Conservation (phyloP, 2,329 filamentous ascomycete genomes). For the Botrytis cinerea region DNA sequence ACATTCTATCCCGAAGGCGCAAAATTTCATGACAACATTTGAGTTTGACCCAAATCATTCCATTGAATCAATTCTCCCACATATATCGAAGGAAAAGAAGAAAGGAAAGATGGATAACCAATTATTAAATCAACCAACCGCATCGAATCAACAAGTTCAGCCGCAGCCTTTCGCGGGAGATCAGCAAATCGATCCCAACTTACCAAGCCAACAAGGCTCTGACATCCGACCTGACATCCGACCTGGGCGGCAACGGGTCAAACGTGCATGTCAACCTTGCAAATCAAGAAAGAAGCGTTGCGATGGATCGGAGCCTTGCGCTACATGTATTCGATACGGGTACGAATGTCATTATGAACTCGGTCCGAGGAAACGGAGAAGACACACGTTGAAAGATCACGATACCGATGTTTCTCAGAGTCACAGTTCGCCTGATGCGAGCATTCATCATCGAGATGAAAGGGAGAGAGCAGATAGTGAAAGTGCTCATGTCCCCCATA, state of each 20-base stretch:
- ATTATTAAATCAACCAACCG: neutral
- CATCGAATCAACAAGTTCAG: neutral
- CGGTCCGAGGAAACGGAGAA: constrained; percentile 19
- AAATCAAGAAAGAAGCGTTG: constrained; percentile 25
- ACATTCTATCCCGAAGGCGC: neutral
- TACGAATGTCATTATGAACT: constrained; percentile 24
- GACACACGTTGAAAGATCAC: constrained; percentile 19
- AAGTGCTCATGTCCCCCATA: constrained; percentile 5
- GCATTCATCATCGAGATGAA: constrained; percentile 13
- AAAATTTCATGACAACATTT: neutral
- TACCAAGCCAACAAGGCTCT: constrained; percentile 2
- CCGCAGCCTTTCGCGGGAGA: constrained; percentile 1
- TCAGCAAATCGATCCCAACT: constrained; percentile 9
- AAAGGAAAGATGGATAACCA: constrained; percentile 1
- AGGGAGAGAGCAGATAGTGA: constrained; percentile 16
- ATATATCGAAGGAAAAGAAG: neutral
- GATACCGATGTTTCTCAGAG: constrained; percentile 21
- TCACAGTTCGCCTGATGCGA: constrained; percentile 23
- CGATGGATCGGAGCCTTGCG: constrained; percentile 22
- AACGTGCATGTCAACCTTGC: constrained; percentile 24
- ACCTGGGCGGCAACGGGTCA: constrained; percentile 23
- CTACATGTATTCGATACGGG: constrained; percentile 20
- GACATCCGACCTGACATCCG: constrained; percentile 24
- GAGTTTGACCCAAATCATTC: neutral
- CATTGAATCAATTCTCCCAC: neutral